phyloP scores from a whole-genome alignment of 768 basidiomycete genomes.

The Fomitopsis pulvina region DNA sequence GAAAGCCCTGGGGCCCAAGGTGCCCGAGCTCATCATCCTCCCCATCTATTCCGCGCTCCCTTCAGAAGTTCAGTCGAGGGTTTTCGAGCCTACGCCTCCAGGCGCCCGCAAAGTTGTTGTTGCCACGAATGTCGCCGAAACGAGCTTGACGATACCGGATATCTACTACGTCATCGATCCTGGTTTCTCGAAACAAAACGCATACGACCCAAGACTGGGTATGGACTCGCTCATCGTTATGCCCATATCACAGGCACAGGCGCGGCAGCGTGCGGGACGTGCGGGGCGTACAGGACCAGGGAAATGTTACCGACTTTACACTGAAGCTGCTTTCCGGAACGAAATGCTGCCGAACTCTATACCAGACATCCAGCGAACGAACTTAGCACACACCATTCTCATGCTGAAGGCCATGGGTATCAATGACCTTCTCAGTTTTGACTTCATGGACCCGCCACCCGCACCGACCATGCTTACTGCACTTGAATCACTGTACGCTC shows the following conservation, averaged over 20 bases:
- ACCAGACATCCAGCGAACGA: slow-evolving; percentile 95
- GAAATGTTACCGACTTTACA: slow-evolving; percentile 96
- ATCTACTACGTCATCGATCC: slow-evolving; percentile 99
- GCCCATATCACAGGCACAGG: slow-evolving; percentile 98
- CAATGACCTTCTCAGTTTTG: slow-evolving; percentile 95
- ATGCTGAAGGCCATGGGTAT: slow-evolving; percentile 99
- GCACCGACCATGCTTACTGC: slow-evolving; percentile 97
- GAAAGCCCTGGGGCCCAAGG: slow-evolving; percentile 98
- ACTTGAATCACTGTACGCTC: slow-evolving; percentile 86
- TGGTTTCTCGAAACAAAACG: slow-evolving; percentile 98
- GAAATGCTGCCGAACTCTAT: slow-evolving; percentile 98
- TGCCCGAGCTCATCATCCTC: slow-evolving; percentile 92
- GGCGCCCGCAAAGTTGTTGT: slow-evolving; percentile 99
- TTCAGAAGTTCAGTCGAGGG: slow-evolving; percentile 95
- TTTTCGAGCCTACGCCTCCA: slow-evolving; percentile 96
- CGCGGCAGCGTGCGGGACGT: slow-evolving; percentile 90
- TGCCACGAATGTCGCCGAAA: slow-evolving; percentile 99
- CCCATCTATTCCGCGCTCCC: slow-evolving; percentile 69
- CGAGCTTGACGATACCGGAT: slow-evolving; percentile 95
- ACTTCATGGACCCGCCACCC: slow-evolving; percentile 99
- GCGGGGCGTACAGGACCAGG: slow-evolving; percentile 98
- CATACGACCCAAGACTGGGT: slow-evolving; percentile 92
- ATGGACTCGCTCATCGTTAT: slow-evolving; percentile 99
- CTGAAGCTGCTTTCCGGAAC: slow-evolving; percentile 96
- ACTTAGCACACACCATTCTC: slow-evolving; percentile 86